These are phyloP conservation scores for Boletus subcaerulescens DNA, from an alignment of 768 basidiomycete genomes.

Conservation along the genomic window DNA sequence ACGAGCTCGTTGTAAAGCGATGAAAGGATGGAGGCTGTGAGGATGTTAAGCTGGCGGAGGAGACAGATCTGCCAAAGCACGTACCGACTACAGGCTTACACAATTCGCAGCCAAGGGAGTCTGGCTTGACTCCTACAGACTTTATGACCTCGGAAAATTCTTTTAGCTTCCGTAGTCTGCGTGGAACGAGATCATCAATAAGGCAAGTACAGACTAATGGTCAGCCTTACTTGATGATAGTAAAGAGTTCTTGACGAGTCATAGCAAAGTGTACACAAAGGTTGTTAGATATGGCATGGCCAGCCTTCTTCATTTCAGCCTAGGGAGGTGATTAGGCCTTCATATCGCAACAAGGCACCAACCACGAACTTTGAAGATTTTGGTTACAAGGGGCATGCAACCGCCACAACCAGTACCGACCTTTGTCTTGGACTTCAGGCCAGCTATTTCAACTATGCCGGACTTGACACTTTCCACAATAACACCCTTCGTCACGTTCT, in stretches of 20 bases:
- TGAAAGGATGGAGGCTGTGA: constrained; percentile 39
- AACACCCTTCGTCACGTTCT: constrained; percentile 64
- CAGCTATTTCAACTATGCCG: constrained; percentile 47
- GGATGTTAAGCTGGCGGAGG: background rate
- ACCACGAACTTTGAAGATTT: constrained; percentile 35
- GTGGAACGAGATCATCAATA: background rate
- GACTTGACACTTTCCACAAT: constrained; percentile 49
- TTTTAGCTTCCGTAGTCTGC: constrained; percentile 53
- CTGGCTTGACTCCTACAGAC: constrained; percentile 43
- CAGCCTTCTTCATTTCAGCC: constrained; percentile 66
- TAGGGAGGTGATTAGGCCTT: constrained; percentile 26
- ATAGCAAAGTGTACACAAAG: constrained; percentile 66
- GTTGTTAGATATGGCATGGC: constrained; percentile 53
- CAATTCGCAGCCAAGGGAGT: constrained; percentile 64
- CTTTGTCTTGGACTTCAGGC: constrained; percentile 65
- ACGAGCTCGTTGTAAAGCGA: constrained; percentile 62
- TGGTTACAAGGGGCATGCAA: constrained; percentile 56
- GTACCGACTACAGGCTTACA: constrained; percentile 68
- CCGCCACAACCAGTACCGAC: constrained; percentile 73
- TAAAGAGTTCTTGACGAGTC: constrained; percentile 65
- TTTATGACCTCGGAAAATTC: constrained; percentile 56
- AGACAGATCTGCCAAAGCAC: background rate
- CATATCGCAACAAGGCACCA: background rate
- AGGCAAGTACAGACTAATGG: background rate
- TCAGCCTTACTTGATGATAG: constrained; percentile 44